Evolutionary conservation across 306 rosid genomes (phyloP).

Genomic region (Casuarina equisetifolia): DNA sequence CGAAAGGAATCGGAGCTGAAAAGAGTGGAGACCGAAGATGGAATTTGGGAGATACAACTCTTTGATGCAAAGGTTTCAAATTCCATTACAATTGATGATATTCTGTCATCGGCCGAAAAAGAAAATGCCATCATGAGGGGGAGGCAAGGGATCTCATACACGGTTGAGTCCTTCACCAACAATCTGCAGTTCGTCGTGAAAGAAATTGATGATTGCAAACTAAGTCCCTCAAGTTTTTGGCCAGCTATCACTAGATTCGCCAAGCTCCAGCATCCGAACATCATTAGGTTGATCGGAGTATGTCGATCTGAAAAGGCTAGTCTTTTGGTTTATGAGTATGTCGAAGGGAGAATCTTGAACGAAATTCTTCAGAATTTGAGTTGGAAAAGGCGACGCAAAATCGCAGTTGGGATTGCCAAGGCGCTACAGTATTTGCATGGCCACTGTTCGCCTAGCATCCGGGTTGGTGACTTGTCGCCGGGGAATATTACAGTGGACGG

Average conservation of each 20-base stretch:
- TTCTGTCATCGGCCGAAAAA: constrained; percentile 42
- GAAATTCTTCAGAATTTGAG: constrained; percentile 43
- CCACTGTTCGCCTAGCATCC: constrained; percentile 34
- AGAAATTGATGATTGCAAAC: constrained; percentile 41
- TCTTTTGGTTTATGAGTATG: constrained; percentile 52
- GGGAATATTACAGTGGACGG: constrained; percentile 48
- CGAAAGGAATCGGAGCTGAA: constrained; percentile 35
- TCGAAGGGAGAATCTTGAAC: constrained; percentile 41
- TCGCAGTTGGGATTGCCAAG: constrained; percentile 56
- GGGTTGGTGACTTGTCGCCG: constrained; percentile 52
- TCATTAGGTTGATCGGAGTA: constrained; percentile 51
- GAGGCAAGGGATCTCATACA: constrained; percentile 42
- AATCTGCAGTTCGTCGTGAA: constrained; percentile 53
- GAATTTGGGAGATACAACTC: constrained; percentile 66
- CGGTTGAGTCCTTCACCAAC: constrained; percentile 41
- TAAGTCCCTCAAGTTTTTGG: constrained; percentile 48
- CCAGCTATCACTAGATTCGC: constrained; percentile 47
- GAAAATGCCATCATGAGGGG: constrained; percentile 50
- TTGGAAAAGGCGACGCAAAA: constrained; percentile 65
- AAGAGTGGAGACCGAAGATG: constrained; percentile 59
- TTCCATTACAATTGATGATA: constrained; percentile 43
- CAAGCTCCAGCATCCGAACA: constrained; percentile 54
- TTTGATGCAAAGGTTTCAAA: constrained; percentile 45
- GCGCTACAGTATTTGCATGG: constrained; percentile 62
- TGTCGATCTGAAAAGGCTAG: constrained; percentile 60